Conservation (phyloP, 306 rosid species). For the Rosa persica region DNA sequence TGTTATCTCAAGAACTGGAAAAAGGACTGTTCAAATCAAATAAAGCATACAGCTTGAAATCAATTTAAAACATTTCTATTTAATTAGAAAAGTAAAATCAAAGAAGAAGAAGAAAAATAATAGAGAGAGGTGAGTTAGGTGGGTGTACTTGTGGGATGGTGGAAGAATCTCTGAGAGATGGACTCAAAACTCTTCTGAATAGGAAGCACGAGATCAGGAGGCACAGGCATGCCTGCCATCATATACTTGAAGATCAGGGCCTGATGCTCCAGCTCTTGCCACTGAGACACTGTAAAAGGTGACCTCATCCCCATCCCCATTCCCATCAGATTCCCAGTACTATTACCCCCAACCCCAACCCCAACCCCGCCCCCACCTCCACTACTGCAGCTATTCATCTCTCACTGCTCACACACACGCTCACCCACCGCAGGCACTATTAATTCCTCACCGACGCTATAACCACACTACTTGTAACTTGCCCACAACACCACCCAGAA, state of each 20-base stretch:
- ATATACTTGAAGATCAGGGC: conserved; percentile 86
- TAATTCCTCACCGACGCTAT: background rate
- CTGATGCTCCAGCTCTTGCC: conserved; percentile 92
- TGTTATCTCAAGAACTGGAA: conserved; percentile 1
- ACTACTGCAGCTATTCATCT: conserved; percentile 8
- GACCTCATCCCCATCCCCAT: conserved; percentile 52
- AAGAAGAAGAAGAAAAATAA: background rate
- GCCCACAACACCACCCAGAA: conserved; percentile 1
- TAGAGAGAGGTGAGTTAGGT: background rate
- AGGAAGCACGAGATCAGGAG: conserved; percentile 79
- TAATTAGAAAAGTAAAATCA: background rate
- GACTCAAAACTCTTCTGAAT: conserved; percentile 74
- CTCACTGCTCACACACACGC: background rate
- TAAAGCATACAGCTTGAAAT: conserved; percentile 14
- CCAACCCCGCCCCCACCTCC: conserved; percentile 29
- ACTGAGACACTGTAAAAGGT: conserved; percentile 80
- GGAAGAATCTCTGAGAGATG: conserved; percentile 59
- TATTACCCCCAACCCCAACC: conserved; percentile 21
- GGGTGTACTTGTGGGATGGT: conserved; percentile 57
- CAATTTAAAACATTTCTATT: background rate
- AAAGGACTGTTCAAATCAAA: conserved; percentile 21
- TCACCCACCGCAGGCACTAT: background rate
- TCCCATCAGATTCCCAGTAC: conserved; percentile 22
- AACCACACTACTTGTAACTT: background rate
- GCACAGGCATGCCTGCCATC: conserved; percentile 75